These are phyloP conservation scores for Zopfia rhizophila DNA, from an alignment of 2,329 filamentous ascomycete species.

Conservation along the genomic window DNA sequence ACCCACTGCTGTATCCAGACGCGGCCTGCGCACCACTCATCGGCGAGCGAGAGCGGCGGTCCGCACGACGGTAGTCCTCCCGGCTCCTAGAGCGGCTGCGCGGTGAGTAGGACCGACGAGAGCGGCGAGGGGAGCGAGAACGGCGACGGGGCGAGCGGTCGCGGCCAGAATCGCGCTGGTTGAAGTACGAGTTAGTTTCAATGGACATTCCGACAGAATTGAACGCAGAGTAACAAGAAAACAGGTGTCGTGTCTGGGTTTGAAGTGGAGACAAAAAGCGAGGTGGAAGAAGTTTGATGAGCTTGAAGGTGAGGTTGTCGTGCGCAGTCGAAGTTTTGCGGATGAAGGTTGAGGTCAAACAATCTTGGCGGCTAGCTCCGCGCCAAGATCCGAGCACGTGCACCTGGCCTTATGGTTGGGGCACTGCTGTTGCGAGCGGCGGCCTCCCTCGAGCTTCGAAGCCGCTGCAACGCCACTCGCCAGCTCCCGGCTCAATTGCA, in stretches of 20 bases:
- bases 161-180: slow-evolving; percentile 43
- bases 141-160: slow-evolving; percentile 76
- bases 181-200: slow-evolving; percentile 48
- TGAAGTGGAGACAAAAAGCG: no score
- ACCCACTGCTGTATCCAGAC: slow-evolving; percentile 73
- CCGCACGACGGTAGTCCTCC: slow-evolving; percentile 57
- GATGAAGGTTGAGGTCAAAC: slow-evolving; percentile 33
- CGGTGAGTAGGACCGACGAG: slow-evolving; percentile 71
- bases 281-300: background rate
- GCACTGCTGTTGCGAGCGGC: no score
- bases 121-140: slow-evolving; percentile 58
- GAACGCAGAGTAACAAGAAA: background rate
- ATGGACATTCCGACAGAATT: slow-evolving; percentile 42
- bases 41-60: slow-evolving; percentile 77
- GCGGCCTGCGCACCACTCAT: slow-evolving; percentile 78
- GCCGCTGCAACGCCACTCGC: slow-evolving; percentile 2
- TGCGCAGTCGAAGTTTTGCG: slow-evolving; percentile 23
- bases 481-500: background rate
- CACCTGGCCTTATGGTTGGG: no score
- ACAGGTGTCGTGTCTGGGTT: background rate
- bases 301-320: background rate
- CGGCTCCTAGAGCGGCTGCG: slow-evolving; percentile 83
- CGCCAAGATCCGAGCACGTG: background rate
- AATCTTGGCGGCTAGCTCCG: slow-evolving; percentile 19
- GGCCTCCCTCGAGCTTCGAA: no score